These are phyloP conservation scores for Candida namnaoensis DNA, from an alignment of 805 yeast genomes.

Conservation along the genomic window DNA sequence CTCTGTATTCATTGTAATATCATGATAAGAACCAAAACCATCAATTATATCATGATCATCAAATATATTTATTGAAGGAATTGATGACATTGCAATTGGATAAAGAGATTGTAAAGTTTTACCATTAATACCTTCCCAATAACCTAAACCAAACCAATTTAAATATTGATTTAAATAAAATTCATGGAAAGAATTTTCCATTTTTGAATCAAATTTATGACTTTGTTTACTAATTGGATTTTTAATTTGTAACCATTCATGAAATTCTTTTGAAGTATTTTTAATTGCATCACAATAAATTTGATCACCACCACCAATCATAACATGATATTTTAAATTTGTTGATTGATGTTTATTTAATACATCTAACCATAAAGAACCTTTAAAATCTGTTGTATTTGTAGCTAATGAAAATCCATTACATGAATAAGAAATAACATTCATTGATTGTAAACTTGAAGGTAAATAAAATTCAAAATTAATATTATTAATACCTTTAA, in stretches of 20 bases:
- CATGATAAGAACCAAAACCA: constrained; percentile 86
- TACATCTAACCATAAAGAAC: constrained; percentile 84
- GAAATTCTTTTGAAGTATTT: constrained; percentile 39
- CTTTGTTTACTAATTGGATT: constrained; percentile 37
- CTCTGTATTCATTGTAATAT: constrained; percentile 62
- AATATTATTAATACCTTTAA: constrained; percentile 35
- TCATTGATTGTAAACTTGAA: constrained; percentile 56
- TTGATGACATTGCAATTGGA: constrained; percentile 71
- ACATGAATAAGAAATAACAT: constrained; percentile 77
- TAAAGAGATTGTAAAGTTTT: constrained; percentile 57
- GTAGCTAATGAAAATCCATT: constrained; percentile 81
- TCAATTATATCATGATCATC: constrained; percentile 98
- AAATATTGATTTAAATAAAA: constrained; percentile 71
- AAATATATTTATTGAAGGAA: constrained; percentile 79
- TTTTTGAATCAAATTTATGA: constrained; percentile 36
- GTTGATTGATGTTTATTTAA: constrained; percentile 48
- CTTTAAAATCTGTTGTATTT: constrained; percentile 57
- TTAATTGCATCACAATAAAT: constrained; percentile 81
- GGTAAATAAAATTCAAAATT: constrained; percentile 68
- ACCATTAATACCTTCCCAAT: constrained; percentile 65
- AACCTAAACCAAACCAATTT: constrained; percentile 87
- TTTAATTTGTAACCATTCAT: constrained; percentile 54
- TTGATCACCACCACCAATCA: constrained; percentile 98
- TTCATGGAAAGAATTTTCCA: constrained; percentile 45
- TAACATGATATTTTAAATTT: constrained; percentile 70